Percentiles rank a stretch among this genome's conserved stretches.
These are phyloP conservation scores for Gymnopilus dilepis DNA, from an alignment of 768 basidiomycete genomes.

Conservation along the genomic window DNA sequence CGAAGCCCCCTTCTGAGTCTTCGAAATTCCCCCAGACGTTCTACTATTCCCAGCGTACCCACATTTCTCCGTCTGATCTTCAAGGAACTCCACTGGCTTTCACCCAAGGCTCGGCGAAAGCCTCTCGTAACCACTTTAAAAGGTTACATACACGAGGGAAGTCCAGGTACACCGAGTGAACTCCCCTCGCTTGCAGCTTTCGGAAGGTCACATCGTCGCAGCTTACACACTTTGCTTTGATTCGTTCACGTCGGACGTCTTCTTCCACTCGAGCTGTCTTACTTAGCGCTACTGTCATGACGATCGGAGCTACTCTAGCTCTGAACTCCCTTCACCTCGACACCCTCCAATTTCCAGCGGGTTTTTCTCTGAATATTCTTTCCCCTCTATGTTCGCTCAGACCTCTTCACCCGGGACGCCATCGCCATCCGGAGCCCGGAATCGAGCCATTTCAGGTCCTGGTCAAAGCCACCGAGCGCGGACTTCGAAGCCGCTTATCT, in stretches of 20 bases:
- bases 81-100: not conserved
- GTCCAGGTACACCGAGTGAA: conserved; percentile 5
- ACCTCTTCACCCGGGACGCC: not conserved
- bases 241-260: not conserved
- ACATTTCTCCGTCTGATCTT: not conserved
- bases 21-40: not conserved
- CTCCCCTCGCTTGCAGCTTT: not conserved
- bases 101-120: not conserved
- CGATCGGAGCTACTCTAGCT: not conserved
- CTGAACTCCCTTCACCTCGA: too few relatives aligned
- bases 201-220: not conserved
- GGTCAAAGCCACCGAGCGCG: too few relatives aligned
- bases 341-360: too few relatives aligned
- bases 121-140: not conserved
- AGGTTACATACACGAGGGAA: not conserved
- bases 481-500: not conserved
- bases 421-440: too few relatives aligned
- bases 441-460: too few relatives aligned
- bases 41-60: not conserved
- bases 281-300: not conserved
- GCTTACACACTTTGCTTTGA: not conserved
- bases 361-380: too few relatives aligned
- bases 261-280: not conserved
- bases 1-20: not conserved
- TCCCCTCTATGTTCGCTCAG: too few relatives aligned